A percentile compares a stretch with the other conserved stretches of the same genome.
Evolutionary conservation across 192 early-diverging fungal genomes (phyloP).

Genomic region (Diversispora eburnea): DNA sequence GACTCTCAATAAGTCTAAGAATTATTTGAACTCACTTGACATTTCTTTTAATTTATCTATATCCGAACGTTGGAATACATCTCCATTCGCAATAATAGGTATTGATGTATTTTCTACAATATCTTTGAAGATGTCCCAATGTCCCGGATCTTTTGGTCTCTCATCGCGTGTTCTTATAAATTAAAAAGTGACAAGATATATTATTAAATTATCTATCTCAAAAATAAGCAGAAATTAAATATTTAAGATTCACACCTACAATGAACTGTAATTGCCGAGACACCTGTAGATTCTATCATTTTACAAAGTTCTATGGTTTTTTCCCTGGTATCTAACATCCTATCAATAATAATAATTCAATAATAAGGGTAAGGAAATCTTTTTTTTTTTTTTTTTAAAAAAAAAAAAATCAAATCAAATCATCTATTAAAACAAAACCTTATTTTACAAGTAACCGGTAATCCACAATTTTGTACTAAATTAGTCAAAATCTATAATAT

Average conservation of each 20-base stretch:
- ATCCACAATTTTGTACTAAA: constrained; percentile 64
- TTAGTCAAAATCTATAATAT: constrained; percentile 56
- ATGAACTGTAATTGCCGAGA: constrained; percentile 85
- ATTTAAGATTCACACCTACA: constrained; percentile 56
- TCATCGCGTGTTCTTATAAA: constrained; percentile 58
- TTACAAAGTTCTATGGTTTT: constrained; percentile 77
- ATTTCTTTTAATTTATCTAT: constrained; percentile 56
- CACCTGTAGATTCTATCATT: constrained; percentile 80
- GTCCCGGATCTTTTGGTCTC: constrained; percentile 72
- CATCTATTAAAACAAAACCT: constrained; percentile 39
- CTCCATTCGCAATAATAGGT: constrained; percentile 91
- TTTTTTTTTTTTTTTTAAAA: too few relatives aligned
- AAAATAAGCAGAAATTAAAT: neutral
- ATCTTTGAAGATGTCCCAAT: constrained; percentile 79
- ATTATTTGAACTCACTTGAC: constrained; percentile 40
- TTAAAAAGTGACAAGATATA: neutral
- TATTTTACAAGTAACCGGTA: constrained; percentile 91
- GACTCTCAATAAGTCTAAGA: neutral
- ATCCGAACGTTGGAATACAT: constrained; percentile 67
- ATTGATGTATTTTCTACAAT: constrained; percentile 66
- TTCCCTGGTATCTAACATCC: constrained; percentile 69
- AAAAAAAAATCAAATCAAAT: neutral
- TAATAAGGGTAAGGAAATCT: too few relatives aligned
- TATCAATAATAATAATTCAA: constrained; percentile 27
- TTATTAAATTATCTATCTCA: neutral